phyloP scores from a whole-genome alignment of 257 asterid species.

The Forsythia suspensa region DNA sequence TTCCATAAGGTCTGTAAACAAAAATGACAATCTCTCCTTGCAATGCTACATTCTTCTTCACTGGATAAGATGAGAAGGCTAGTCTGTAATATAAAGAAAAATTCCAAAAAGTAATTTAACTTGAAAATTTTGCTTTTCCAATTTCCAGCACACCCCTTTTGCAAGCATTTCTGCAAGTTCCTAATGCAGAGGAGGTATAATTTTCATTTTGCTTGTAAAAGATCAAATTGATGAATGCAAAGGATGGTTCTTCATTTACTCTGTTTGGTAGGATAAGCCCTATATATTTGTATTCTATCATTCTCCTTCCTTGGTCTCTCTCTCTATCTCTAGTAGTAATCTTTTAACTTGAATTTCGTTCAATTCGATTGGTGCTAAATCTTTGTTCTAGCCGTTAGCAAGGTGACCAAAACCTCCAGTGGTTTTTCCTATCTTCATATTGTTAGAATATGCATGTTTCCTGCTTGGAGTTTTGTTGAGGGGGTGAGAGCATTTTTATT shows the following conservation, averaged over 20 bases:
- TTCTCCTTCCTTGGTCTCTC: neutral
- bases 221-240: neutral
- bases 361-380: neutral
- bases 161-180: neutral
- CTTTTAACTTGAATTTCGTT: neutral
- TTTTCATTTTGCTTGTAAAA: neutral
- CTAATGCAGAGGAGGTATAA: neutral
- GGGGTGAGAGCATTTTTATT: conserved; percentile 5
- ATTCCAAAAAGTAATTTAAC: neutral
- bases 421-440: neutral
- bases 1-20: neutral
- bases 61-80: neutral
- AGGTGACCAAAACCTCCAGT: neutral
- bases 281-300: neutral
- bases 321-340: neutral
- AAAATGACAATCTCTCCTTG: neutral
- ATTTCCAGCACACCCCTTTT: neutral
- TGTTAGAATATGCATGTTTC: conserved; percentile 1
- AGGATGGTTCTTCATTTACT: neutral
- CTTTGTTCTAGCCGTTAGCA: neutral
- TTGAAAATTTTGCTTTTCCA: neutral
- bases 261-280: neutral
- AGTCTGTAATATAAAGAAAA: neutral
- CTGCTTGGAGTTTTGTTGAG: conserved; percentile 1
- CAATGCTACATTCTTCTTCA: neutral